phyloP scores from a whole-genome alignment of 768 basidiomycete species.

The Coprinellus micaceus region DNA sequence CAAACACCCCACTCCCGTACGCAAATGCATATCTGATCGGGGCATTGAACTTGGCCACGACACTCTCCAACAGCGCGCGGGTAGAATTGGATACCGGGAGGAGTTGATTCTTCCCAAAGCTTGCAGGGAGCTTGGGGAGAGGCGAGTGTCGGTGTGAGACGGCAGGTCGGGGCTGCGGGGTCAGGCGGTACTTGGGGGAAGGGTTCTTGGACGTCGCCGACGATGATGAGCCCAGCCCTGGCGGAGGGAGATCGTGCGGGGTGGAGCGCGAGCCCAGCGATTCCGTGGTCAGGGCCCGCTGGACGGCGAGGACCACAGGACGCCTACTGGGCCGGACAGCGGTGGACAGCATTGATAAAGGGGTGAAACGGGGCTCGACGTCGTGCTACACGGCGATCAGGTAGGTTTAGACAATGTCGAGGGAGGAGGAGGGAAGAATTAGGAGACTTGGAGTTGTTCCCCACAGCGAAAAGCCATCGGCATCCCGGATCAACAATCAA shows the following conservation, averaged over 20 bases:
- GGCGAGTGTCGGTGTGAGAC: conserved; percentile 30
- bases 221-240: conserved; percentile 1
- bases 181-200: conserved; percentile 36
- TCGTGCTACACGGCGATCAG: no score
- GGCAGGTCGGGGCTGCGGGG: conserved; percentile 47
- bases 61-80: conserved; percentile 72
- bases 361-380: not conserved
- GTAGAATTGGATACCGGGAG: conserved; percentile 77
- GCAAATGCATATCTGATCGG: conserved; percentile 97
- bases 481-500: no score
- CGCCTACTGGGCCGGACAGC: not conserved
- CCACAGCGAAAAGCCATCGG: no score
- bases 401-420: no score
- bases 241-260: conserved; percentile 9
- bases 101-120: conserved; percentile 79
- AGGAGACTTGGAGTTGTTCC: no score
- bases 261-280: not conserved
- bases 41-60: conserved; percentile 78
- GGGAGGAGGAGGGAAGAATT: no score
- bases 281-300: conserved; percentile 13
- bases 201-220: conserved; percentile 12
- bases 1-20: conserved; percentile 94
- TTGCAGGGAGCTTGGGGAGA: conserved; percentile 58
- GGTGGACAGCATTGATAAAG: not conserved
- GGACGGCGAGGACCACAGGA: not conserved